Conservation (phyloP, 78 protist genomes). For the Protostelium mycophagum region DNA sequence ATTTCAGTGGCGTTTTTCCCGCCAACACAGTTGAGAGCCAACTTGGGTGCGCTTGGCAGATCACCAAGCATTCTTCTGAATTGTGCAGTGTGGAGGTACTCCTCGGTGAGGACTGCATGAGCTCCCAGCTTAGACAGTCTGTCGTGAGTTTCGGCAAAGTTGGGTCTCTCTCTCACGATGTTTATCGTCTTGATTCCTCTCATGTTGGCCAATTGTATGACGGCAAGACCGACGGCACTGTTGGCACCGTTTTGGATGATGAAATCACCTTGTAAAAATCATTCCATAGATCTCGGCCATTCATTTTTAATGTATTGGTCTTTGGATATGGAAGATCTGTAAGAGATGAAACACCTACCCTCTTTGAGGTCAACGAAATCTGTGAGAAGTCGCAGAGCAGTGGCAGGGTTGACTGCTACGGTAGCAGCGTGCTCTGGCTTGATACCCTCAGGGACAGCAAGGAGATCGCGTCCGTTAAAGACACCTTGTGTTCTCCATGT, state of each 20-base stretch:
- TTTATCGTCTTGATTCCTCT: constrained; percentile 72
- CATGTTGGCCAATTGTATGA: constrained; percentile 67
- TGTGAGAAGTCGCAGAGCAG: constrained; percentile 76
- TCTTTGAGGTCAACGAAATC: constrained; percentile 70
- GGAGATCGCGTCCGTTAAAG: constrained; percentile 29
- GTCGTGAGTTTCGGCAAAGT: constrained; percentile 27
- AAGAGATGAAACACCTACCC: no score
- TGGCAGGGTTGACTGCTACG: constrained; percentile 78
- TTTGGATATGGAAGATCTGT: neutral
- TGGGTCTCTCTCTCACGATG: constrained; percentile 54
- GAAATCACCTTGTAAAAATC: constrained; percentile 63
- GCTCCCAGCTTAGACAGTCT: constrained; percentile 72
- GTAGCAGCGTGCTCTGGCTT: constrained; percentile 54
- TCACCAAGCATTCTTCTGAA: constrained; percentile 23
- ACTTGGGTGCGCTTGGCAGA: constrained; percentile 40
- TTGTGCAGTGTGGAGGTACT: constrained; percentile 29
- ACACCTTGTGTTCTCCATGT: constrained; percentile 77
- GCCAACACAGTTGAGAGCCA: constrained; percentile 80
- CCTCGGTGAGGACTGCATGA: constrained; percentile 70
- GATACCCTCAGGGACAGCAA: constrained; percentile 47
- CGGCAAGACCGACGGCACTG: constrained; percentile 74
- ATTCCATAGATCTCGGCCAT: neutral
- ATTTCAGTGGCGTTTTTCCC: constrained; percentile 67
- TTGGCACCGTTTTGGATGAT: constrained; percentile 85
- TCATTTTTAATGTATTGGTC: neutral